A percentile compares a stretch with the other conserved stretches of the same genome.
Evolutionary conservation across 2,329 filamentous ascomycete species (phyloP).

Genomic region (Ophiostoma triangulosporum): DNA sequence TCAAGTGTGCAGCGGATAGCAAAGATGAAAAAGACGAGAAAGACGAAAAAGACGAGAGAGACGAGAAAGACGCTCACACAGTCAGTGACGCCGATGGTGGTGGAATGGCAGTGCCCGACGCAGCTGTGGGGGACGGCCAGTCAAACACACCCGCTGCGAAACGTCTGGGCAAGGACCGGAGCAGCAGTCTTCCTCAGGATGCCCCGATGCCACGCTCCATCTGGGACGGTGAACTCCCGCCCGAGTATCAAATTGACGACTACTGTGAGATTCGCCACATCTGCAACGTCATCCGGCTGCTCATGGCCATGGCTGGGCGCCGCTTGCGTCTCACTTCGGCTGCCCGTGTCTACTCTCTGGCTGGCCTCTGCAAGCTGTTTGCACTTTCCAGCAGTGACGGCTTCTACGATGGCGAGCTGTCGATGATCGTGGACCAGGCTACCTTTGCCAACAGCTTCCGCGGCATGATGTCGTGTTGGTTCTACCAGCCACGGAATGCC

Average conservation of each 20-base stretch:
- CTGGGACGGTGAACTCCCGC: slow-evolving; percentile 13
- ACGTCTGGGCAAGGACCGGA: not conserved
- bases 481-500: slow-evolving; percentile 35
- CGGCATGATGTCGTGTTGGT: not conserved
- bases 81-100: not conserved
- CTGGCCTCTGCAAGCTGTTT: slow-evolving; percentile 45
- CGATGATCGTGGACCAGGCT: not conserved
- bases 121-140: not conserved
- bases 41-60: too few species aligned
- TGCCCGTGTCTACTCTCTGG: slow-evolving; percentile 52
- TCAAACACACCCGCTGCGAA: not conserved
- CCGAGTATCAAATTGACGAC: slow-evolving; percentile 32
- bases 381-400: slow-evolving; percentile 26
- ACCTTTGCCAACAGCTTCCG: not conserved
- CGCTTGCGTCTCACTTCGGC: slow-evolving; percentile 49
- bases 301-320: slow-evolving; percentile 36
- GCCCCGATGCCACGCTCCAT: not conserved
- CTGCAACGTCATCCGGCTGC: slow-evolving; percentile 47
- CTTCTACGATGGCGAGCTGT: not conserved
- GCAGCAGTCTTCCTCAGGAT: too few species aligned
- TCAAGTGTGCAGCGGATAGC: too few species aligned
- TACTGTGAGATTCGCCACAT: slow-evolving; percentile 53
- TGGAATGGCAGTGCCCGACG: not conserved
- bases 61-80: too few species aligned
- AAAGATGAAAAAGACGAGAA: too few species aligned